Evolutionary conservation across 2,329 filamentous ascomycete species (phyloP).

Genomic region (Penicillium sp.): DNA sequence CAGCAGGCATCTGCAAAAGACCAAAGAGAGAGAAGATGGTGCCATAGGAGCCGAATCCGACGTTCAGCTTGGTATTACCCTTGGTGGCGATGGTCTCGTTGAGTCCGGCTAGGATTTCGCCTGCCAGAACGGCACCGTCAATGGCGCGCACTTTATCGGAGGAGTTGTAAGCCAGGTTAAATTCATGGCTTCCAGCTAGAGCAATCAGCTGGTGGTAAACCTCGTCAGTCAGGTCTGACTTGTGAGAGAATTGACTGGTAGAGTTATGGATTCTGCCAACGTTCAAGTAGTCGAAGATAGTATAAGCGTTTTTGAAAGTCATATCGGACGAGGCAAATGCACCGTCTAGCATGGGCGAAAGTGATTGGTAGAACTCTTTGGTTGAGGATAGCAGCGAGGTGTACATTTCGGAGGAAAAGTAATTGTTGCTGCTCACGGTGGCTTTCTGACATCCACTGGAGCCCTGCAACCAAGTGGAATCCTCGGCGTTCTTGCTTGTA

Average conservation of each 20-base stretch:
- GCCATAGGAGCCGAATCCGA: constrained; percentile 64
- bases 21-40: constrained; percentile 64
- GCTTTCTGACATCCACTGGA: constrained; percentile 57
- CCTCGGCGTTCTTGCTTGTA: constrained; percentile 60
- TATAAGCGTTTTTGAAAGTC: constrained; percentile 63
- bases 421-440: constrained; percentile 58
- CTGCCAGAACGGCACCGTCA: constrained; percentile 63
- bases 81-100: constrained; percentile 42
- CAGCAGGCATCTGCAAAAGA: constrained; percentile 52
- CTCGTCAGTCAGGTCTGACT: constrained; percentile 59
- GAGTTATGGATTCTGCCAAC: constrained; percentile 63
- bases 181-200: constrained; percentile 80
- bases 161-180: constrained; percentile 76
- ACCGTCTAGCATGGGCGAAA: constrained; percentile 54
- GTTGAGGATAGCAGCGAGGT: constrained; percentile 50
- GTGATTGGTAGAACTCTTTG: constrained; percentile 53
- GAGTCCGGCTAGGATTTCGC: constrained; percentile 56
- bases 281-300: constrained; percentile 65
- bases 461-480: constrained; percentile 59
- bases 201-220: constrained; percentile 64
- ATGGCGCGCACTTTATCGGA: constrained; percentile 49
- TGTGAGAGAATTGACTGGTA: constrained; percentile 57
- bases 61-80: constrained; percentile 44
- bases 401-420: constrained; percentile 56
- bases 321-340: constrained; percentile 52